Evolutionary conservation across 176 grass and related monocot species (phyloP).

Genomic region (Musa troglodytarum): DNA sequence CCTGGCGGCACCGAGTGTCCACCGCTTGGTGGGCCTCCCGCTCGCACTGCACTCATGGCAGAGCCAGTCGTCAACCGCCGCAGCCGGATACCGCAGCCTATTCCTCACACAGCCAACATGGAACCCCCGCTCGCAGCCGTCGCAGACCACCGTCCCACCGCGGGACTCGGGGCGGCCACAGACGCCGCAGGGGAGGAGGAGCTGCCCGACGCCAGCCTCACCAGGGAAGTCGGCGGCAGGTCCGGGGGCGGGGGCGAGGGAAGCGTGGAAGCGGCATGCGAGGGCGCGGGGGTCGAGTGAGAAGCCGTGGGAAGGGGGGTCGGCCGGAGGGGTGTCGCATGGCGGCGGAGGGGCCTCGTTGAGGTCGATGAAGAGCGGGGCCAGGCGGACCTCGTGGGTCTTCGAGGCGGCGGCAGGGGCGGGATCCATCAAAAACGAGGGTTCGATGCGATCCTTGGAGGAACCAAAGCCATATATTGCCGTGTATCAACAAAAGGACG

Average conservation of each 20-base stretch:
- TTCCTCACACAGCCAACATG: constrained; percentile 52
- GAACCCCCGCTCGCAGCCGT: constrained; percentile 88
- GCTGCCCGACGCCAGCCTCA: constrained; percentile 40
- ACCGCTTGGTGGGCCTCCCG: constrained; percentile 51
- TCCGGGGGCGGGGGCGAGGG: not conserved
- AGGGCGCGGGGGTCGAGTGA: constrained; percentile 43
- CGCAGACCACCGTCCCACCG: constrained; percentile 53
- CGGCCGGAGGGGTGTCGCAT: constrained; percentile 19
- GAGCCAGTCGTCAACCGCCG: constrained; percentile 69
- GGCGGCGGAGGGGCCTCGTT: constrained; percentile 62
- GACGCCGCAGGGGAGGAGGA: constrained; percentile 30
- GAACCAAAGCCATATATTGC: not conserved
- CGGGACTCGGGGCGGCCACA: constrained; percentile 45
- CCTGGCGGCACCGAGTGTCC: constrained; percentile 45
- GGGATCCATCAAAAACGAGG: constrained; percentile 19
- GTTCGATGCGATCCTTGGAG: not conserved
- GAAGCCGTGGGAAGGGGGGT: not conserved
- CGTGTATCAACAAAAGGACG: not conserved
- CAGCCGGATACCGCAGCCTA: constrained; percentile 26
- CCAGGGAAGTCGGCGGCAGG: constrained; percentile 45
- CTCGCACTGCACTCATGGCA: constrained; percentile 60
- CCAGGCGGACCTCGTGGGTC: constrained; percentile 37
- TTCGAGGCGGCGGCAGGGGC: not conserved
- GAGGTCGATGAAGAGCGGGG: constrained; percentile 75
- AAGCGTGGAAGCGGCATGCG: constrained; percentile 27